These are phyloP conservation scores for Hyaloscypha finlandica DNA, from an alignment of 495 filamentous ascomycete genomes.

Conservation along the genomic window DNA sequence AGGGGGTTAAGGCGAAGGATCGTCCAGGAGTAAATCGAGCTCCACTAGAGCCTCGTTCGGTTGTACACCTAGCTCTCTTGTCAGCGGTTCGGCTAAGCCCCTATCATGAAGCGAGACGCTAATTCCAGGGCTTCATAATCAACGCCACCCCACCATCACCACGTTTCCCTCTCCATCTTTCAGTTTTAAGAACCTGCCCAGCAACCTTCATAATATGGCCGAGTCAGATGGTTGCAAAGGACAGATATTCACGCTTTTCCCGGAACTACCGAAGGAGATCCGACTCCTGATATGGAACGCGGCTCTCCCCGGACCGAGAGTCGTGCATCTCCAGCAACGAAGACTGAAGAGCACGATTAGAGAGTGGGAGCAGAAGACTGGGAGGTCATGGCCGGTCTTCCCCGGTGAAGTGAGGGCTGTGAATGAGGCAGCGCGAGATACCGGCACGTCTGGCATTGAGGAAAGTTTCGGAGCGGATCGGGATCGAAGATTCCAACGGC, in stretches of 20 bases:
- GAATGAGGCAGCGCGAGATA: too few species aligned
- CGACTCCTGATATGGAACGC: conserved; percentile 9
- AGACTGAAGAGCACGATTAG: background rate
- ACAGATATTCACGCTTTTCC: conserved; percentile 1
- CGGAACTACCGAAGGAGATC: conserved; percentile 5
- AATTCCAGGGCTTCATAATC: too few species aligned
- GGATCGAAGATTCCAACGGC: background rate
- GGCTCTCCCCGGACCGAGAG: conserved; percentile 10
- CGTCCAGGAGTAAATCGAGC: too few species aligned
- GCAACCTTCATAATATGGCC: too few species aligned
- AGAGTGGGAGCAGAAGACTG: conserved; percentile 4
- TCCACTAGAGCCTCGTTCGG: too few species aligned
- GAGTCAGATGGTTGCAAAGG: background rate
- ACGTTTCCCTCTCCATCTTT: too few species aligned
- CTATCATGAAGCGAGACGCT: too few species aligned
- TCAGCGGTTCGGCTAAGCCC: too few species aligned
- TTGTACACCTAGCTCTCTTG: too few species aligned
- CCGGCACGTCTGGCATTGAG: background rate
- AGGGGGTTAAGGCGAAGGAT: too few species aligned
- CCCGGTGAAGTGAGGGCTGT: background rate
- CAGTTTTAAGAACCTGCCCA: too few species aligned
- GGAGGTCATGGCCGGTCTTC: background rate
- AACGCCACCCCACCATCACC: too few species aligned
- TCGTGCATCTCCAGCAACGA: conserved; percentile 11
- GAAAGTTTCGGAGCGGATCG: background rate